Evolutionary conservation across 768 basidiomycete genomes (phyloP).

Genomic region (Naganishia friedmannii): DNA sequence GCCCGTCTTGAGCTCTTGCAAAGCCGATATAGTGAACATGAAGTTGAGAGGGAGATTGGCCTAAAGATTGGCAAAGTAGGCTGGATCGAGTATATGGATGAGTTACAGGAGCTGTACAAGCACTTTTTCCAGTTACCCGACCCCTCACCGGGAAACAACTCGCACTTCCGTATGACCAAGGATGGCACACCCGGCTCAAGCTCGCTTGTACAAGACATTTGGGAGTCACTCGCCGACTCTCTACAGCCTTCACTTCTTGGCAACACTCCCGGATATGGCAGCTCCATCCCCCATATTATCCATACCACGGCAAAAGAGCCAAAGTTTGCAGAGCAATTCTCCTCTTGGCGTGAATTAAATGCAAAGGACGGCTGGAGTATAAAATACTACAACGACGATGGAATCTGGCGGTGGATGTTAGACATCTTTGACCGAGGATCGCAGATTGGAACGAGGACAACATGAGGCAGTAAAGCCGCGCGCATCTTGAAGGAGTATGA

Average conservation of each 20-base stretch:
- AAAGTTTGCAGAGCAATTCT: slow-evolving; percentile 37
- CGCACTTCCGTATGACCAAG: no score
- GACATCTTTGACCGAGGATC: background rate
- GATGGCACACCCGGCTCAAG: background rate
- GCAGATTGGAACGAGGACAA: background rate
- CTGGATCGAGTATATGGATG: background rate
- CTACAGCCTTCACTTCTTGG: background rate
- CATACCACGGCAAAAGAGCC: slow-evolving; percentile 34
- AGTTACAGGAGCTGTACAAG: background rate
- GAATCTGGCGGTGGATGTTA: slow-evolving; percentile 34
- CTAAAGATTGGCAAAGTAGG: background rate
- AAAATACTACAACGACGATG: slow-evolving; percentile 31
- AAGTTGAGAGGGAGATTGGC: background rate
- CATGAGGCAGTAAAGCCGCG: background rate
- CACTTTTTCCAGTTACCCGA: background rate
- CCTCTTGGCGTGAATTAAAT: slow-evolving; percentile 32
- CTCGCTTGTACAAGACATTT: background rate
- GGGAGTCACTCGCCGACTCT: background rate
- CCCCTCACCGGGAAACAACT: no score
- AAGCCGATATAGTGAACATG: background rate
- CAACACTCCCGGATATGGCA: background rate
- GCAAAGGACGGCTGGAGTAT: slow-evolving; percentile 30
- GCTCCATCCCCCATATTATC: slow-evolving; percentile 30
- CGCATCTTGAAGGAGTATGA: slow-evolving; percentile 29
- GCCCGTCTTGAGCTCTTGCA: background rate